Conservation (phyloP, 352 stramenopile genomes). For the Peronosclerospora sorghi region DNA sequence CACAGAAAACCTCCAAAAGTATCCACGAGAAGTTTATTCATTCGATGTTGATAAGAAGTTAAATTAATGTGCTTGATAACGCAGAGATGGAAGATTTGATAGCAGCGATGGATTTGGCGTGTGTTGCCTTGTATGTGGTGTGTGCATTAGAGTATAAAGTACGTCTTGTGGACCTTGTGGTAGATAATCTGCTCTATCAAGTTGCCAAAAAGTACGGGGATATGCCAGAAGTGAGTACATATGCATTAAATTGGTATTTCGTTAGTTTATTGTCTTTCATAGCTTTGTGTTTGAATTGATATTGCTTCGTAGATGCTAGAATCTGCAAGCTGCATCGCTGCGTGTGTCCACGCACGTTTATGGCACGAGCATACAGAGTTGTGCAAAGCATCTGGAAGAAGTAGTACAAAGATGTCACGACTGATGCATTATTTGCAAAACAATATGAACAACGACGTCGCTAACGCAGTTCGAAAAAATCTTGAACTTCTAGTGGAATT, state of each 20-base stretch:
- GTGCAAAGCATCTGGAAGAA: constrained; percentile 3
- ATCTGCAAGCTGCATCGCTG: constrained; percentile 27
- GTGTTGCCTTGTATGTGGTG: constrained; percentile 39
- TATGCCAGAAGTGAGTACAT: constrained; percentile 24
- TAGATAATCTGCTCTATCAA: constrained; percentile 77
- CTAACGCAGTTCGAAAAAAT: constrained; percentile 1
- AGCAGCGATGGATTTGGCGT: constrained; percentile 39
- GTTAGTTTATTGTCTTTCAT: too few species aligned
- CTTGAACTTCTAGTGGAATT: constrained; percentile 23
- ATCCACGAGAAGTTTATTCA: neutral
- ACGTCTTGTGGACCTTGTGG: constrained; percentile 43
- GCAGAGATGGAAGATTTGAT: constrained; percentile 17
- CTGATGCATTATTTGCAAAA: constrained; percentile 6
- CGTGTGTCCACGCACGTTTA: constrained; percentile 38
- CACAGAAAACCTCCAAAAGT: too few species aligned
- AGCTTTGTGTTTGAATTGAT: neutral
- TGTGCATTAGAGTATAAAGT: constrained; percentile 32
- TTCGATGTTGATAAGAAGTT: neutral
- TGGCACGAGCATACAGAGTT: constrained; percentile 30
- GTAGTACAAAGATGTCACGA: neutral
- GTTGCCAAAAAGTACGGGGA: constrained; percentile 63
- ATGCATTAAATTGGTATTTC: neutral
- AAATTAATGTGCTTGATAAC: neutral
- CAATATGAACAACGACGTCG: neutral
- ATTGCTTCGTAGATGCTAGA: constrained; percentile 11